Evolutionary conservation across 345 rosid genomes (phyloP), one percentile per base, ranked within the genome.

Genomic region (Orychophragmus violaceus): DNA sequence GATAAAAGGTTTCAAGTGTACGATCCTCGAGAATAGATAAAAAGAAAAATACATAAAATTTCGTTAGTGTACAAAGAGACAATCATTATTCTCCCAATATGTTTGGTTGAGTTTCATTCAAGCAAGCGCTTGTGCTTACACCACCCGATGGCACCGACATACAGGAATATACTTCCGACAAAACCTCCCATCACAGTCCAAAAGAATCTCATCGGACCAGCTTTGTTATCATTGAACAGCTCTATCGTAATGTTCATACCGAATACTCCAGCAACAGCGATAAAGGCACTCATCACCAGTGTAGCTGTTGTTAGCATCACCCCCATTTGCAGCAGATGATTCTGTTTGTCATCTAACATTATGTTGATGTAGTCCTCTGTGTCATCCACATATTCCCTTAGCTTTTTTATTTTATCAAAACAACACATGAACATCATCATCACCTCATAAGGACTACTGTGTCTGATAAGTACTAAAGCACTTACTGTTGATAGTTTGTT

Each of bases 291-390:
- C 63, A 88, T 51, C 52, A 90, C 88, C 0, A 94, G 85, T 1
- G 95, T 94, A 12, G 99, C 97, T 5, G 97, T 88, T 2, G 96
- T 84, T 74, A 94, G 64, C 91, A 90, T 83, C 69, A 90, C 96
- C 5, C 99, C 99, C 96, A 90, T 94, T 75, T 83, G 95, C 72
- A 94, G 83, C 24, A 90, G 88, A 75, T 94, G 95, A 74, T 94
- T 94, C 78, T 94, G 96, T 78, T 90, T 90, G 84, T 88, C 97
- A 62, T 90, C 97, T 48, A 94, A 77, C 97, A 88, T 88, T 73
- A 90, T 90, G 86, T 94, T 94, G 69, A 90, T 87, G 85, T 88
- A 88, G 64, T 88, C 97, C 71, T 94, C 97, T 2, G 99, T 90
- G 79, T 90, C 97, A 54, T 94, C 97, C 4, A 90, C 95, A 5